Evolutionary conservation across 768 basidiomycete genomes (phyloP).

Genomic region (Kwoniella dendrophila): DNA sequence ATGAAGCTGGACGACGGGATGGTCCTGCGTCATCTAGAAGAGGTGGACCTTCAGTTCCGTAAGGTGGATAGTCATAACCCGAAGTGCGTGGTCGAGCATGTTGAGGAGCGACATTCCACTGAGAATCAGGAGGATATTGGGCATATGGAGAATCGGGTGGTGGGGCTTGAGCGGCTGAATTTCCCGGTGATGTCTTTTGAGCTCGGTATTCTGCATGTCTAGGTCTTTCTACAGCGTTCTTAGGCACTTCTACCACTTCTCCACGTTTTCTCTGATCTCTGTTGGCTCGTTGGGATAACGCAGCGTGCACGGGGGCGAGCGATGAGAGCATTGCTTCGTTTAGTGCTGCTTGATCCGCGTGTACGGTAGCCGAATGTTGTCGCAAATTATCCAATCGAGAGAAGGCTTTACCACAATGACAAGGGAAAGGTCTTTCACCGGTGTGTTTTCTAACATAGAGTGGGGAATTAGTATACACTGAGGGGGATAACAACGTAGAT

Average conservation of each 20-base stretch:
- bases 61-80: conserved; percentile 41
- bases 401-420: conserved; percentile 94
- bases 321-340: conserved; percentile 54
- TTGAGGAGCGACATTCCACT: conserved; percentile 24
- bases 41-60: conserved; percentile 18
- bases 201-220: conserved; percentile 39
- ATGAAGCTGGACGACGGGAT: conserved; percentile 39
- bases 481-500: too few species aligned
- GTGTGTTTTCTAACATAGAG: conserved; percentile 78
- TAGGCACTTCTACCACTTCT: conserved; percentile 54
- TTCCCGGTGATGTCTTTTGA: conserved; percentile 14
- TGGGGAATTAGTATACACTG: too few species aligned
- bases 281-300: conserved; percentile 50
- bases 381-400: conserved; percentile 94
- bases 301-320: conserved; percentile 52
- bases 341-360: conserved; percentile 71
- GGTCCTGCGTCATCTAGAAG: conserved; percentile 35
- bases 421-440: conserved; percentile 92
- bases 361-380: conserved; percentile 95
- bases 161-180: conserved; percentile 1
- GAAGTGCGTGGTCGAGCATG: conserved; percentile 37
- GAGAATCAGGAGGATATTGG: conserved; percentile 25
- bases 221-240: conserved; percentile 48
- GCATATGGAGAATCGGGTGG: conserved; percentile 32
- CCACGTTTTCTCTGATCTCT: conserved; percentile 53